phyloP scores from a whole-genome alignment of 345 rosid species.

The Rhodamnia argentea region DNA sequence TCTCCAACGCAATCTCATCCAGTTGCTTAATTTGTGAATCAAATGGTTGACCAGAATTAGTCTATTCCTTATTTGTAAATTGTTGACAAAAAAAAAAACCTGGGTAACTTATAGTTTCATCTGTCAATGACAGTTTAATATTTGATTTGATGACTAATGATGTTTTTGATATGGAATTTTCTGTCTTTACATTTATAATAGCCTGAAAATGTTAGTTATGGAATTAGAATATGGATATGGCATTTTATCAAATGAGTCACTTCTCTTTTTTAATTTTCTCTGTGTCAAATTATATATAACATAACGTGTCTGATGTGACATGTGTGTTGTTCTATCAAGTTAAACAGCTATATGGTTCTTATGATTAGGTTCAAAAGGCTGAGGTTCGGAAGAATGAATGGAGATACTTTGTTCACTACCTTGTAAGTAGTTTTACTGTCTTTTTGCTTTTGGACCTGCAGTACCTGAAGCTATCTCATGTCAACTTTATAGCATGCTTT shows the following conservation, averaged over 20 bases:
- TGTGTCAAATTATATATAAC: background rate
- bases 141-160: no score
- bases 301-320: background rate
- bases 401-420: constrained; percentile 93
- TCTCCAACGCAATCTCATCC: background rate
- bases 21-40: background rate
- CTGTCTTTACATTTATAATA: background rate
- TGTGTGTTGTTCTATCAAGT: background rate
- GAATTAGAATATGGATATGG: background rate
- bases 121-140: background rate
- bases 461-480: background rate
- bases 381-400: constrained; percentile 92
- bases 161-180: background rate
- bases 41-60: background rate
- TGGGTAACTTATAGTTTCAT: background rate
- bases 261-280: background rate
- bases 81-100: background rate
- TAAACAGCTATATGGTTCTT: background rate
- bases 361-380: constrained; percentile 66
- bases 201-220: background rate
- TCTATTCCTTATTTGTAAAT: background rate
- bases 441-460: background rate
- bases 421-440: constrained; percentile 35
- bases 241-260: background rate
- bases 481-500: background rate